Percentiles rank a stretch among this genome's conserved stretches.
These are phyloP conservation scores for Fusarium penzigii DNA, from an alignment of 2,329 filamentous ascomycete species.

Conservation along the genomic window DNA sequence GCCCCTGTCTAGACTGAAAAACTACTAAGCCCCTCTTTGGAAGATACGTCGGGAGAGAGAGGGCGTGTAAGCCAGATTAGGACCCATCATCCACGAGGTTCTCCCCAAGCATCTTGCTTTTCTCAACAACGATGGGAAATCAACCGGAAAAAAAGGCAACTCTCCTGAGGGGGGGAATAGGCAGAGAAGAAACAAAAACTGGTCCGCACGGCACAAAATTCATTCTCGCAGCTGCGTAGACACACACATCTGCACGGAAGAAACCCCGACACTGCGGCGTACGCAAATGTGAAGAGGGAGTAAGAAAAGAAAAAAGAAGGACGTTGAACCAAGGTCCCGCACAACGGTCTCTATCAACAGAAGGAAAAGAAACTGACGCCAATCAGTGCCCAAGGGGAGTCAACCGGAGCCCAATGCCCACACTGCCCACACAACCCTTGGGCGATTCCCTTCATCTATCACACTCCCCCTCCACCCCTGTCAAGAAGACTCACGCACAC, in stretches of 20 bases:
- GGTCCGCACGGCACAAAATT: slow-evolving; percentile 28
- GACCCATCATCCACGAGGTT: slow-evolving; percentile 13
- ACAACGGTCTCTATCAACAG: too few species aligned
- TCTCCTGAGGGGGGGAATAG: slow-evolving; percentile 21
- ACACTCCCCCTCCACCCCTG: too few species aligned
- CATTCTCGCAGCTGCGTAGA: slow-evolving; percentile 24
- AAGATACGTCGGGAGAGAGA: slow-evolving; percentile 13
- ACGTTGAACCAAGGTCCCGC: slow-evolving; percentile 27
- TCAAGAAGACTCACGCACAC: too few species aligned
- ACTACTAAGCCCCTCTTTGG: too few species aligned
- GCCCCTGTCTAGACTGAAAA: slow-evolving; percentile 17
- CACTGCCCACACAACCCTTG: slow-evolving; percentile 22
- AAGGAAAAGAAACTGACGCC: slow-evolving; percentile 15
- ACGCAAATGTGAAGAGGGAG: too few species aligned
- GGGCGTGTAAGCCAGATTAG: slow-evolving; percentile 17
- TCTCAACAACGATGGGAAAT: too few species aligned
- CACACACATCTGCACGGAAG: slow-evolving; percentile 15
- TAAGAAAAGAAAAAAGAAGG: slow-evolving; percentile 27
- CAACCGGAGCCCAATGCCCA: slow-evolving; percentile 28
- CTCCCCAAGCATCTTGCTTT: slow-evolving; percentile 16
- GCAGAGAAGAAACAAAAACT: slow-evolving; percentile 27
- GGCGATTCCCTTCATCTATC: slow-evolving; percentile 11
- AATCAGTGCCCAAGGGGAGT: slow-evolving; percentile 25
- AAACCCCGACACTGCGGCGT: slow-evolving; percentile 26
- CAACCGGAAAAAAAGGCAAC: too few species aligned